Base-by-base conservation (phyloP, 768 basidiomycete species). In the Lentinula aciculospora region DNA sequence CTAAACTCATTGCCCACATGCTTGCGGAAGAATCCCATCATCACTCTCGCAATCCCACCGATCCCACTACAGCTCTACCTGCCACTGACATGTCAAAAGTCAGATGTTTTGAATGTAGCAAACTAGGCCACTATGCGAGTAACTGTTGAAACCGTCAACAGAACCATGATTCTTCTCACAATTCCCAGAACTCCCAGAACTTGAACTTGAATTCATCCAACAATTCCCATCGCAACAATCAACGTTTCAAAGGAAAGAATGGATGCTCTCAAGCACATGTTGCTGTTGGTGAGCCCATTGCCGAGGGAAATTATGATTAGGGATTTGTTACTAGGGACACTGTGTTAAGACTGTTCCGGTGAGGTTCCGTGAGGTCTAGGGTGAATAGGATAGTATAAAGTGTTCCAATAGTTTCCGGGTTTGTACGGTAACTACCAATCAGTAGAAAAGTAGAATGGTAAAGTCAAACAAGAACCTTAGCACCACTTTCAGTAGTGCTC, bases 1-100 rank as follows among this genome's bases (percentile, higher is more conserved):
- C 51, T 32, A 58, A 62, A 42, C 44, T 68, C 36, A 65, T 68
- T 29, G 63, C 67, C n/a, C 57, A 62, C 5, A 62, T 70, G n/a
- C 60, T 70, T 12, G 64, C 63, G 28, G 63, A 68, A 46, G 63
- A 66, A 47, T 39, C 59, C 34, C 60, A 63, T 8, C 32, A 50
- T 15, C 32, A 49, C 12, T 48, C 50, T 34, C 21, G 48, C 32
- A 46, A 51, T 3, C 57, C 63, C 56, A 42, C 57, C 28, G 54
- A 53, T 25, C 19, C n/a, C 44, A 25, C n/a, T 27, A 64, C 64
- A 6, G 63, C 58, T 8, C 59, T 68, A 2, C 48, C 62, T 23
- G 65, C 61, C 27, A 19, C 12, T 40, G 31, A 53, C 4, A 37
- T 32, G n/a, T 32, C 47, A n/a, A 40, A 32, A 39, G 51, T 42